phyloP scores from a whole-genome alignment of 2,329 filamentous ascomycete species.

The Monosporascus ibericus region DNA sequence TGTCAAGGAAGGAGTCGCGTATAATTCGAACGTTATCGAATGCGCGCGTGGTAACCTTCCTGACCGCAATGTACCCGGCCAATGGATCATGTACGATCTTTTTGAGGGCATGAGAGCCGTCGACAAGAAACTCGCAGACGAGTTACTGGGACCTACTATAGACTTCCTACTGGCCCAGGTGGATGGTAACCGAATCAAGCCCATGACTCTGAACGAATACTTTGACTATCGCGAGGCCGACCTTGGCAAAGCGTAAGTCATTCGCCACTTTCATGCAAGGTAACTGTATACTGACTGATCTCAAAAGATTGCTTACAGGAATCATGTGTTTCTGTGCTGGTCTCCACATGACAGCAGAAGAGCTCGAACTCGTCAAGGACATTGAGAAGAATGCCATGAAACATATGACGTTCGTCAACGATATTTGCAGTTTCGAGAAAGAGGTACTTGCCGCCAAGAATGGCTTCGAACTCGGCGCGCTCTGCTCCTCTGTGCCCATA shows the following conservation, averaged over 20 bases:
- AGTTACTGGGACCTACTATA: constrained; percentile 35
- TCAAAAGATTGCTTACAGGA: background rate
- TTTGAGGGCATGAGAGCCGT: constrained; percentile 8
- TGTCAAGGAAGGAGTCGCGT: background rate
- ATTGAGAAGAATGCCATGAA: background rate
- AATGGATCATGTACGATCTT: background rate
- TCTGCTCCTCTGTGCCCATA: constrained; percentile 2
- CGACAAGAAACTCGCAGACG: constrained; percentile 34
- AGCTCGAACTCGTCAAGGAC: background rate
- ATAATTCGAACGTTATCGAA: background rate
- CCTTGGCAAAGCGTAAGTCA: background rate
- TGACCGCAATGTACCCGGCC: background rate
- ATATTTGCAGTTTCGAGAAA: constrained; percentile 1
- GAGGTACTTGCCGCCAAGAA: background rate
- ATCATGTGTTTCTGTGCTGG: background rate
- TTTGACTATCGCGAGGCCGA: background rate
- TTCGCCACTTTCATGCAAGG: background rate
- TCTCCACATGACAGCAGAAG: background rate
- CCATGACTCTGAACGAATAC: constrained; percentile 8
- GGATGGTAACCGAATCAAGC: constrained; percentile 17
- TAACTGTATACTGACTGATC: background rate
- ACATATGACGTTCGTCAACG: background rate
- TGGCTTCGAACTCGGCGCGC: background rate
- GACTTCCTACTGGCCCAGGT: constrained; percentile 31
- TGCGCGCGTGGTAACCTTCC: background rate